Evolutionary conservation across 2,329 filamentous ascomycete species (phyloP), one percentile per base, ranked within the genome.

Genomic region (Aspergillus sp.): DNA sequence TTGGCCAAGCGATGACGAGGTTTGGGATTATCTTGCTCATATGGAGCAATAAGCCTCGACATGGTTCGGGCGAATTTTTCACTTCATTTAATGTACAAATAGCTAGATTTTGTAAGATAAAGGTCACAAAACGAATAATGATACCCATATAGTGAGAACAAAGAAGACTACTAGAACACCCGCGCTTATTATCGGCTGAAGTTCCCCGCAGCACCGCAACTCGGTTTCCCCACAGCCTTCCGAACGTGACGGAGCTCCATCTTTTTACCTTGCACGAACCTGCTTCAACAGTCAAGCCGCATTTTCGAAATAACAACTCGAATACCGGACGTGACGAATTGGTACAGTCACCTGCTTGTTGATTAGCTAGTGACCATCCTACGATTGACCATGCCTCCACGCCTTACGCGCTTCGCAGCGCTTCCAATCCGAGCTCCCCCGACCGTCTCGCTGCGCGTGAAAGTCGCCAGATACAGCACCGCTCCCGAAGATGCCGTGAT

Each of bases 401-500:
- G 73, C 58, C 63, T 69, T 39, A 47, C 66, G 27, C 66, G 64
- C 51, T 60, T 73, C 54, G 60, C 27, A 30, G 27, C 60, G 15
- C 58, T 58, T 40, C 60, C 69, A n/a, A 54, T 68, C 44, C 54
- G 62, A 33, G 37, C 61, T 24, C 62, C 58, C 27, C 61, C 66
- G 41, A 55, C 60, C 41, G 54, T 63, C 11, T 64, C 62, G 15
- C 57, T 66, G 49, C 69, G 68, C 58, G 54, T 73, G 62, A 66
- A 66, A 61, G 67, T 72, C 56, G 68, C 72, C 47, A 68, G 70
- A 50, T 69, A 69, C 59, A 73, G 73, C 64, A 74, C 71, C 52
- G 69, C 57, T 57, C 57, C 68, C 44, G 67, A 71, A 45, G 68
- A 73, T 44, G 68, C 70, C 8, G 68, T 77, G 51, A 75, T 96